Conservation (phyloP, 2,329 filamentous ascomycete species). For the Ophiosphaerella narmari region DNA sequence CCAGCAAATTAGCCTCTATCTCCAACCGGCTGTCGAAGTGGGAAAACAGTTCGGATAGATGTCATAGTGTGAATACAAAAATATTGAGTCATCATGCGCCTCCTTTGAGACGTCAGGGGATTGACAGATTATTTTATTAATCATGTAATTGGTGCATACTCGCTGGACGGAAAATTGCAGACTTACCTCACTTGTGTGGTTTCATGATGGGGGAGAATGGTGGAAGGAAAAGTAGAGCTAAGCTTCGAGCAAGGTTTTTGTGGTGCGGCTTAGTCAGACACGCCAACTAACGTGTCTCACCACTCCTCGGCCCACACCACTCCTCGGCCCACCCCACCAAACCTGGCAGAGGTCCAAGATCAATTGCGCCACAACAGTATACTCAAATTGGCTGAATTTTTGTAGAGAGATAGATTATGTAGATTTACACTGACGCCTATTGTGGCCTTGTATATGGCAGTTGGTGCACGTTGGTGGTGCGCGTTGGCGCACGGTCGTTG, state of each 20-base stretch:
- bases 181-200: slow-evolving; percentile 44
- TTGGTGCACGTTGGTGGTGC: too few relatives aligned
- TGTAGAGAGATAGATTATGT: too few relatives aligned
- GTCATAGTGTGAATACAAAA: slow-evolving; percentile 49
- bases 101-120: slow-evolving; percentile 67
- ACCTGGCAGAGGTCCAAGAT: too few relatives aligned
- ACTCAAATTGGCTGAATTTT: too few relatives aligned
- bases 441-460: too few relatives aligned
- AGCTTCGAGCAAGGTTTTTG: slow-evolving; percentile 23
- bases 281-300: too few relatives aligned
- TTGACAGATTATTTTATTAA: slow-evolving; percentile 83
- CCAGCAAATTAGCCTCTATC: slow-evolving; percentile 24
- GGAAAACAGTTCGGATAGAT: slow-evolving; percentile 14
- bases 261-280: slow-evolving; percentile 21
- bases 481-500: too few relatives aligned
- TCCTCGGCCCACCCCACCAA: too few relatives aligned
- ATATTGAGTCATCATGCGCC: slow-evolving; percentile 57
- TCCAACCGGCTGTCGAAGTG: slow-evolving; percentile 4
- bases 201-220: slow-evolving; percentile 35
- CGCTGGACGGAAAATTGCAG: not conserved
- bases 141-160: slow-evolving; percentile 44
- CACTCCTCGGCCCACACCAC: too few relatives aligned
- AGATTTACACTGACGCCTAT: too few relatives aligned
- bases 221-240: slow-evolving; percentile 14
- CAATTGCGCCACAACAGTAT: too few relatives aligned